A percentile compares a stretch with the other conserved stretches of the same genome.
These are phyloP conservation scores for Wickerhamomyces bisporus DNA, from an alignment of 805 yeast species.

Conservation along the genomic window DNA sequence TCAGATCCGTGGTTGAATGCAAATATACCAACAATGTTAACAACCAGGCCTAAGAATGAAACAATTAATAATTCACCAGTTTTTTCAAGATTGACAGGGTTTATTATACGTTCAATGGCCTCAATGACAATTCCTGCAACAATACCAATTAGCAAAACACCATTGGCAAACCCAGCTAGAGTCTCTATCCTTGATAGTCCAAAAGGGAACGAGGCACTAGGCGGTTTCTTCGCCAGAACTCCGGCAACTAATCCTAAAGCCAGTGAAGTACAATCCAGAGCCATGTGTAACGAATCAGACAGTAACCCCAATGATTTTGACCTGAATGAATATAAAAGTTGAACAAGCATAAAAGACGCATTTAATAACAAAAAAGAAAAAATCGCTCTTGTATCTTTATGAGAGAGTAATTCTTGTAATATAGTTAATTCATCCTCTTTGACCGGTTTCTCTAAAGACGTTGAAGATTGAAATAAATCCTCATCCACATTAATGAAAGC, in stretches of 20 bases:
- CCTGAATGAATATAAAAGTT: constrained; percentile 83
- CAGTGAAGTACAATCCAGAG: constrained; percentile 87
- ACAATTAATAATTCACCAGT: constrained; percentile 85
- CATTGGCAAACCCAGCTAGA: constrained; percentile 93
- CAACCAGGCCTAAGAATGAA: constrained; percentile 76
- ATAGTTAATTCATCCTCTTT: constrained; percentile 10
- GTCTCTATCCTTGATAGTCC: constrained; percentile 84
- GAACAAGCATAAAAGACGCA: constrained; percentile 91
- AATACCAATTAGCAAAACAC: constrained; percentile 80
- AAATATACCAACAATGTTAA: constrained; percentile 86
- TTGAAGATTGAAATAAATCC: constrained; percentile 3
- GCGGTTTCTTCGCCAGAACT: constrained; percentile 50
- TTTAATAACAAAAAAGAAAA: constrained; percentile 82
- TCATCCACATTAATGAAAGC: constrained; percentile 13
- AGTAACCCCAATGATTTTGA: constrained; percentile 88
- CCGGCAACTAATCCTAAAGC: constrained; percentile 89
- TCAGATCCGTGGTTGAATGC: constrained; percentile 87
- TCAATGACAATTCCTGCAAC: constrained; percentile 85
- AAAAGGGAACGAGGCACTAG: constrained; percentile 74
- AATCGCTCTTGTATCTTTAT: constrained; percentile 79
- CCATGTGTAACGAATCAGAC: constrained; percentile 95
- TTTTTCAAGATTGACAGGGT: constrained; percentile 72
- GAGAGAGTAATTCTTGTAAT: constrained; percentile 20
- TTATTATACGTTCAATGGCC: constrained; percentile 72
- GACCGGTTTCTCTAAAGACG: background rate